Evolutionary conservation across 352 stramenopile genomes (phyloP).

Genomic region (Phytopythium oedochilum): DNA sequence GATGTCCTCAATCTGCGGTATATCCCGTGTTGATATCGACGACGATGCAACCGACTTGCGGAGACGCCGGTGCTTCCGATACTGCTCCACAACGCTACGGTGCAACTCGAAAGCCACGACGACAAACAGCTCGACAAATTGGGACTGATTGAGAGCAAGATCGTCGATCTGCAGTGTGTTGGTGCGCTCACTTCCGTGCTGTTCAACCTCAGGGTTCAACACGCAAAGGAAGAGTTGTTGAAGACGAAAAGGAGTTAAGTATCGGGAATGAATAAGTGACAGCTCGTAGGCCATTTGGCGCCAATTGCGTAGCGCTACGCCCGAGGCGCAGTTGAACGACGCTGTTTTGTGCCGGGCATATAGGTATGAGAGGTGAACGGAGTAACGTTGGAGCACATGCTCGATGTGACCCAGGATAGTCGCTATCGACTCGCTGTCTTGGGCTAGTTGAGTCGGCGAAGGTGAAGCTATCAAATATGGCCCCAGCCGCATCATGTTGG

Average conservation of each 20-base stretch:
- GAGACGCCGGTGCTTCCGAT: neutral
- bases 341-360: constrained; percentile 31
- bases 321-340: constrained; percentile 16
- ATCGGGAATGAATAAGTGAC: constrained; percentile 14
- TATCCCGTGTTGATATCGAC: neutral
- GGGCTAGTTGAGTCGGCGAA: neutral
- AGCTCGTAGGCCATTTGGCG: constrained; percentile 28
- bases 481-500: constrained; percentile 8
- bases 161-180: neutral
- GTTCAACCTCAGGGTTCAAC: neutral
- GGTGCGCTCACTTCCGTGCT: neutral
- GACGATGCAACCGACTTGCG: neutral
- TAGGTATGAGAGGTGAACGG: constrained; percentile 33
- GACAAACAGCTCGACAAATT: constrained; percentile 26
- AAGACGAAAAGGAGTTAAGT: constrained; percentile 17
- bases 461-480: neutral
- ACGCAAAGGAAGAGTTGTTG: constrained; percentile 19
- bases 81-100: neutral
- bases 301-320: constrained; percentile 30
- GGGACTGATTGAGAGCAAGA: constrained; percentile 12
- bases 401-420: constrained; percentile 20
- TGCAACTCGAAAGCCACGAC: constrained; percentile 18
- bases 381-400: constrained; percentile 33
- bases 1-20: neutral
- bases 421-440: neutral